These are phyloP conservation scores for Delphinella strobiligena DNA, from an alignment of 2,329 filamentous ascomycete species.

Conservation along the genomic window DNA sequence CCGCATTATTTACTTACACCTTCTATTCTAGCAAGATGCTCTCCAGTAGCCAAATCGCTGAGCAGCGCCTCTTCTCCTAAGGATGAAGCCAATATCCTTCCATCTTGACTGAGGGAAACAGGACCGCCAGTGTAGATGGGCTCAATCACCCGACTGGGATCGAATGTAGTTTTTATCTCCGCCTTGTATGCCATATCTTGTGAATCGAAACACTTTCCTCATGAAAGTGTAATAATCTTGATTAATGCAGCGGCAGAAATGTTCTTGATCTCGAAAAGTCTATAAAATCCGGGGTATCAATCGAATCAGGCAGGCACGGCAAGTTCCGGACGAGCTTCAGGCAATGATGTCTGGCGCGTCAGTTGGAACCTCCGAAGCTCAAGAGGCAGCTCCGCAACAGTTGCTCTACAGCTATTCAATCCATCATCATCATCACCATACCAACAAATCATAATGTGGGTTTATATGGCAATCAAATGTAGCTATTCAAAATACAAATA, in stretches of 20 bases:
- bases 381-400: constrained; percentile 24
- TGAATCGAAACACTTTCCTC: too few relatives aligned
- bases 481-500: constrained; percentile 22
- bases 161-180: constrained; percentile 73
- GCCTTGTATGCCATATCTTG: constrained; percentile 46
- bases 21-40: constrained; percentile 74
- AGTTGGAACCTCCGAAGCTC: too few relatives aligned
- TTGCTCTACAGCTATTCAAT: constrained; percentile 29
- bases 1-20: constrained; percentile 48
- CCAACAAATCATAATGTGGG: constrained; percentile 6
- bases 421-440: constrained; percentile 1
- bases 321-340: background rate
- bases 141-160: constrained; percentile 68
- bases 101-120: constrained; percentile 69
- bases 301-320: background rate
- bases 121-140: constrained; percentile 91
- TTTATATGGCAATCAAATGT: constrained; percentile 18
- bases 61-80: constrained; percentile 87
- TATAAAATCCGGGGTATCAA: background rate
- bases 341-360: background rate
- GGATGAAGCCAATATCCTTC: constrained; percentile 72
- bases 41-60: constrained; percentile 72
- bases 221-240: too few relatives aligned
- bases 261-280: background rate
- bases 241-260: background rate